Conservation (phyloP, 2,329 filamentous ascomycete species). For the Nigrospora oryzae region DNA sequence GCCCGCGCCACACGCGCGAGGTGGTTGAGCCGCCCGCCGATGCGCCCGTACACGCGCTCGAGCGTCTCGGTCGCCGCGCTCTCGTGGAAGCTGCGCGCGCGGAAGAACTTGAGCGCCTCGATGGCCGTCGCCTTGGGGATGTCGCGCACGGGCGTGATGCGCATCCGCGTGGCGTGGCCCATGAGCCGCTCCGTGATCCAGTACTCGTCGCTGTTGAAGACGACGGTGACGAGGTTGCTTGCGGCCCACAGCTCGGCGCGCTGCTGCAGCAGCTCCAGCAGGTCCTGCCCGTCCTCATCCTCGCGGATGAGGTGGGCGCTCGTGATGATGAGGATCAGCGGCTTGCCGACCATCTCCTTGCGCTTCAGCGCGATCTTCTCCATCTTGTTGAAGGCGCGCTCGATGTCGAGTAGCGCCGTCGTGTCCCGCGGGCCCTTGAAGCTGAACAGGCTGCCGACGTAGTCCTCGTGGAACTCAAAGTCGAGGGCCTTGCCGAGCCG, state of each 20-base stretch:
- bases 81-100: conserved; percentile 69
- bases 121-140: conserved; percentile 73
- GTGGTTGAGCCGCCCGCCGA: conserved; percentile 84
- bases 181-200: conserved; percentile 97
- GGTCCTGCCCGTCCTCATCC: conserved; percentile 84
- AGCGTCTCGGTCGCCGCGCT: conserved; percentile 45
- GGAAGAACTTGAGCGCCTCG: conserved; percentile 68
- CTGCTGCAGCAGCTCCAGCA: conserved; percentile 92
- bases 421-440: conserved; percentile 89
- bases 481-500: conserved; percentile 88
- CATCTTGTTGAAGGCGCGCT: conserved; percentile 93
- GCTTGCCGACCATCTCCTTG: conserved; percentile 51
- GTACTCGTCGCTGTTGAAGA: conserved; percentile 96
- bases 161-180: conserved; percentile 87
- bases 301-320: conserved; percentile 86
- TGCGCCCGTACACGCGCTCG: conserved; percentile 72
- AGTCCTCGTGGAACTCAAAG: conserved; percentile 96
- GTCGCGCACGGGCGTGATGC: conserved; percentile 80
- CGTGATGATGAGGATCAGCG: conserved; percentile 90
- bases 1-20: conserved; percentile 87
- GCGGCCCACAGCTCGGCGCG: conserved; percentile 95
- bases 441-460: conserved; percentile 92
- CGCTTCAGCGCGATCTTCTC: conserved; percentile 85
- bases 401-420: conserved; percentile 87
- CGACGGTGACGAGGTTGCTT: conserved; percentile 77